These are phyloP conservation scores for Anisodus acutangulus DNA, from an alignment of 257 asterid genomes.

Conservation along the genomic window DNA sequence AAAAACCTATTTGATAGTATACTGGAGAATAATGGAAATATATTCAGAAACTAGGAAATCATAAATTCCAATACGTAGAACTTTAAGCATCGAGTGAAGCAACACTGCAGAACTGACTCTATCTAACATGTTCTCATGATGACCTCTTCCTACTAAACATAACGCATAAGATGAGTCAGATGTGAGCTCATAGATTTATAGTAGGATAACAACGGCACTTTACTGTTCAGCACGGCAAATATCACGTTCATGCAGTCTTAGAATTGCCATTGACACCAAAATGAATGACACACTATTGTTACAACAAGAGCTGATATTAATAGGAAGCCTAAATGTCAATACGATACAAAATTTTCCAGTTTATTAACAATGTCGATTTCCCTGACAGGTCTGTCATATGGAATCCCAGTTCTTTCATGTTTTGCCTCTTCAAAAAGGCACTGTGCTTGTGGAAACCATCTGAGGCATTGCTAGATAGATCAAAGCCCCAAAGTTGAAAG, in stretches of 20 bases:
- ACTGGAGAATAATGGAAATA: no score
- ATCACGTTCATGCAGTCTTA: background rate
- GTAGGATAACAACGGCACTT: background rate
- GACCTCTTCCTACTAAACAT: background rate
- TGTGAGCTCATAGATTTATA: background rate
- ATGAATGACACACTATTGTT: constrained; percentile 12
- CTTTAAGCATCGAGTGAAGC: background rate
- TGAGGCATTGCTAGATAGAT: background rate
- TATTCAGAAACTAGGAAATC: no score
- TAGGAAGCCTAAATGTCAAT: background rate
- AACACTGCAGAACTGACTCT: background rate
- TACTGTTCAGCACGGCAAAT: background rate
- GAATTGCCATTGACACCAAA: constrained; percentile 6
- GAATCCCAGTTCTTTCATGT: constrained; percentile 14
- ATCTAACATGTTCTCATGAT: background rate
- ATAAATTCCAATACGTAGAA: background rate
- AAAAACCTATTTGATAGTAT: no score
- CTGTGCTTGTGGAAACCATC: background rate
- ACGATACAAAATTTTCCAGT: background rate
- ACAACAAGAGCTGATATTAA: constrained; percentile 15
- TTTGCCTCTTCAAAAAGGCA: constrained; percentile 10
- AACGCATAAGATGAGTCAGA: background rate
- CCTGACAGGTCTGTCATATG: background rate
- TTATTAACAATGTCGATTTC: background rate
- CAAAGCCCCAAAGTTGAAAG: constrained; percentile 68